phyloP scores from a whole-genome alignment of 495 filamentous ascomycete genomes.

The Neurospora hispaniola region DNA sequence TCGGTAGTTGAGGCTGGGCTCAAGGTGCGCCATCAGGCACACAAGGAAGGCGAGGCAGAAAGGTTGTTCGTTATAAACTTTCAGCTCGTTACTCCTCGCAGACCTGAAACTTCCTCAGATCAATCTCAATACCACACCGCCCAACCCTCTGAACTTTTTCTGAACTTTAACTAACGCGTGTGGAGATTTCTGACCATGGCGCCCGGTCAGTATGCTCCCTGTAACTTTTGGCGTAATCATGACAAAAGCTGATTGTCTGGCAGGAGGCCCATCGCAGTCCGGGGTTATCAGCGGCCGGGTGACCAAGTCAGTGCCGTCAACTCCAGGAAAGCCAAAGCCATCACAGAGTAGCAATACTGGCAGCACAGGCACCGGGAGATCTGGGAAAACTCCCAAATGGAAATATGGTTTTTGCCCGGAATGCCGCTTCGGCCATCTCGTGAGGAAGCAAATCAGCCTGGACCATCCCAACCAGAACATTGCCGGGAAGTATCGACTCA shows the following conservation, averaged over 20 bases:
- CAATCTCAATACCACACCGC: not conserved
- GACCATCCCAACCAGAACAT: not conserved
- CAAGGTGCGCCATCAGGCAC: not conserved
- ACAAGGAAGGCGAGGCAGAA: not conserved
- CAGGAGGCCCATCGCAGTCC: not conserved
- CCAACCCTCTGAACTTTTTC: not conserved
- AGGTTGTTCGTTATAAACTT: not conserved
- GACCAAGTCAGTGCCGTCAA: not conserved
- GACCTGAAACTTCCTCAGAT: not conserved
- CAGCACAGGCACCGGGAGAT: not conserved
- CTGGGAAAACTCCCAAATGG: slow-evolving; percentile 2
- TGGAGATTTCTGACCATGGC: not conserved
- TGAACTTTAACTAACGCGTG: not conserved
- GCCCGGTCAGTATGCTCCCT: not conserved
- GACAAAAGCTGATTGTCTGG: not conserved
- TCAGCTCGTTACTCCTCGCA: not conserved
- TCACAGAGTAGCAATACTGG: not conserved
- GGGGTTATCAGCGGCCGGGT: slow-evolving; percentile 1
- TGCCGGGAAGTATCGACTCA: slow-evolving; percentile 4
- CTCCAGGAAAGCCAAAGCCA: slow-evolving; percentile 1
- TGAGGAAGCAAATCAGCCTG: slow-evolving; percentile 4
- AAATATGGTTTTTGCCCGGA: slow-evolving; percentile 12
- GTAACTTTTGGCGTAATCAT: not conserved
- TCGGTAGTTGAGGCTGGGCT: not conserved
- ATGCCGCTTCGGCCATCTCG: slow-evolving; percentile 7